Percentiles rank a stretch among this genome's conserved stretches.
Evolutionary conservation across 306 rosid species (phyloP).

Genomic region (Cucurbita moschata): DNA sequence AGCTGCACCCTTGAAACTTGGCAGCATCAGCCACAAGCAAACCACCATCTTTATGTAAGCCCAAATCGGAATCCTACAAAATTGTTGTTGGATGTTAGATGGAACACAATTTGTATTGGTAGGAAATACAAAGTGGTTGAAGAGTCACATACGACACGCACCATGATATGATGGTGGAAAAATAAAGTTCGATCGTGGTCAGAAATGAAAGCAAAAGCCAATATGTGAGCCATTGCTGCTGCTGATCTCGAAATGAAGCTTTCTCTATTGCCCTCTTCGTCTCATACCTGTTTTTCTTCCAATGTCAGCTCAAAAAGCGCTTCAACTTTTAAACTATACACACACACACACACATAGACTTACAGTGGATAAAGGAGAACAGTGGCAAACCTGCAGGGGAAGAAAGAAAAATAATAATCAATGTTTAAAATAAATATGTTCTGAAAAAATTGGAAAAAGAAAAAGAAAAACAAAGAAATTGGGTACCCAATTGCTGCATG

Average conservation of each 20-base stretch:
- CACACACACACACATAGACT: constrained; percentile 4
- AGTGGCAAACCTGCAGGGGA: constrained; percentile 47
- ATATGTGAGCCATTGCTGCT: constrained; percentile 87
- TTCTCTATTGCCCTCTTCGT: constrained; percentile 48
- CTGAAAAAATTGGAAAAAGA: no score
- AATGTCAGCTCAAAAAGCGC: background rate
- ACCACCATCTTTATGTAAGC: constrained; percentile 55
- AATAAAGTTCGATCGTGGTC: constrained; percentile 66
- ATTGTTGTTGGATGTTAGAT: background rate
- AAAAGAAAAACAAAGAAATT: background rate
- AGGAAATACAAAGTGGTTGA: background rate
- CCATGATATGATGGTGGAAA: constrained; percentile 49
- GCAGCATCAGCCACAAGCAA: constrained; percentile 72
- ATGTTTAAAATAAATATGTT: background rate
- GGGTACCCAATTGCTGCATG: constrained; percentile 2
- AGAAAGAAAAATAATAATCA: background rate
- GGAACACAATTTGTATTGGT: background rate
- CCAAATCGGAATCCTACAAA: constrained; percentile 73
- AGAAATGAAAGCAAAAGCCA: constrained; percentile 70
- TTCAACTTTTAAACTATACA: no score
- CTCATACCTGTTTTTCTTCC: background rate
- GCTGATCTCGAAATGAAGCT: constrained; percentile 68
- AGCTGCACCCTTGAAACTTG: constrained; percentile 83
- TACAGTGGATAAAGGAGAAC: constrained; percentile 87
- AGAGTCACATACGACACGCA: background rate